phyloP scores from a whole-genome alignment of 495 filamentous ascomycete species.

The Chlorociboria aeruginascens region DNA sequence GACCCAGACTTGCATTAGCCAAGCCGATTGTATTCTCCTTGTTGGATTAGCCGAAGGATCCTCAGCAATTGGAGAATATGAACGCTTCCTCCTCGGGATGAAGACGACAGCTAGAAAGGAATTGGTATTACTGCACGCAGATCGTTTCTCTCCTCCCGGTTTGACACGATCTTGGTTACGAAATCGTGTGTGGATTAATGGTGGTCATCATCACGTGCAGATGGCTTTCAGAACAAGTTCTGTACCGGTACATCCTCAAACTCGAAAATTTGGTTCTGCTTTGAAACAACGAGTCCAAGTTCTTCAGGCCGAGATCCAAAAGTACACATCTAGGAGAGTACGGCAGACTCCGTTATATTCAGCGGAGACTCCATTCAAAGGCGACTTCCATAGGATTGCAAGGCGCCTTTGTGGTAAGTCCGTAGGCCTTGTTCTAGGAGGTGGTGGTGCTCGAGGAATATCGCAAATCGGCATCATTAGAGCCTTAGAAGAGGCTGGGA shows the following conservation, averaged over 20 bases:
- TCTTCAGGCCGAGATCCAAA: conserved; percentile 91
- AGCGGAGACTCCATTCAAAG: conserved; percentile 83
- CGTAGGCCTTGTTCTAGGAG: conserved; percentile 86
- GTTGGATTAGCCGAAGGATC: conserved; percentile 88
- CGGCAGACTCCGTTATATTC: conserved; percentile 83
- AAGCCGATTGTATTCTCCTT: conserved; percentile 89
- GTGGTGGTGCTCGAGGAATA: conserved; percentile 85
- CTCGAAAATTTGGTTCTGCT: conserved; percentile 69
- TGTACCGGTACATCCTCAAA: conserved; percentile 64
- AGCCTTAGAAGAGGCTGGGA: conserved; percentile 90
- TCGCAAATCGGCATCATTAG: conserved; percentile 88
- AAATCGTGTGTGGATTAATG: conserved; percentile 95
- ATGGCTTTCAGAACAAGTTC: conserved; percentile 79
- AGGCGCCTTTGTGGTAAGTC: conserved; percentile 87
- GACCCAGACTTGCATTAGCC: conserved; percentile 95
- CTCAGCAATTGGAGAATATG: conserved; percentile 86
- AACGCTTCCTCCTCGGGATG: conserved; percentile 88
- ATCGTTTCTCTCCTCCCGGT: conserved; percentile 76
- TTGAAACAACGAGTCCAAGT: conserved; percentile 90
- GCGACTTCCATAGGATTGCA: conserved; percentile 90
- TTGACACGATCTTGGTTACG: conserved; percentile 81
- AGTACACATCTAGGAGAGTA: conserved; percentile 82
- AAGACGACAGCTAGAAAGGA: conserved; percentile 95
- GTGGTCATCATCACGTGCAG: conserved; percentile 96
- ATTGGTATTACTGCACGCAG: conserved; percentile 82